Base-by-base conservation (phyloP, 306 rosid species). In the Sphenostylis stenocarpa region DNA sequence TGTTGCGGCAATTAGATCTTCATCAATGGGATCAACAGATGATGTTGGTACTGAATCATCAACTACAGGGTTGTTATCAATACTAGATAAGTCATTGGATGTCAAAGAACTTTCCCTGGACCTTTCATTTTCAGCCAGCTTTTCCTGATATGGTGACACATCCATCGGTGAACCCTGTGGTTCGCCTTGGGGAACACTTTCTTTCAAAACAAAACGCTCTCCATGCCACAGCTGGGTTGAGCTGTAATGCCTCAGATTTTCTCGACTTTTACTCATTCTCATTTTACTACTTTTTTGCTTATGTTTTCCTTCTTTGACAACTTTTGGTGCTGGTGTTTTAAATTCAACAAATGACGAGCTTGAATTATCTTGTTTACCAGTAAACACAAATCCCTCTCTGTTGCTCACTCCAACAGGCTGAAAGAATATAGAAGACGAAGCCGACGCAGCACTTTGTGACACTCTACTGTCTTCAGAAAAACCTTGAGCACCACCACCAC, bases 71-170 rank as follows among this genome's bases (percentile, higher is more conserved):
- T 29, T 83, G 64, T 60, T 63, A 58, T 58, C 65, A n/a, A 79
- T 58, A 76, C 78, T 81, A 73, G 74, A 65, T 19, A 96, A 86
- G 36, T 85, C 93, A 39, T 76, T 84, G 43, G 97, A 89, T 47
- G 86, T 60, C 81, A 83, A 80, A 24, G 94, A 95, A 85, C 60
- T 88, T 75, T 86, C 92, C 84, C 95, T 85, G 1, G 86, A 83
- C 70, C 52, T 66, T 20, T 4, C 83, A 65, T 73, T 75, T 76
- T 82, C 88, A 74, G 88, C 85, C 75, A 84, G 64, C 33, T 86
- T 89, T 85, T 92, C 99, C 75, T 73, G 88, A 81, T 92, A 95
- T 2, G 97, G 97, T 49, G 99, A 95, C 77, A 88, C 86, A 28
- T 92, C 97, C 97, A 95, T 92, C 0, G 99, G 99, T 29, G 97